Conservation (phyloP, 2,329 filamentous ascomycete genomes). For the Neurospora sp. region DNA sequence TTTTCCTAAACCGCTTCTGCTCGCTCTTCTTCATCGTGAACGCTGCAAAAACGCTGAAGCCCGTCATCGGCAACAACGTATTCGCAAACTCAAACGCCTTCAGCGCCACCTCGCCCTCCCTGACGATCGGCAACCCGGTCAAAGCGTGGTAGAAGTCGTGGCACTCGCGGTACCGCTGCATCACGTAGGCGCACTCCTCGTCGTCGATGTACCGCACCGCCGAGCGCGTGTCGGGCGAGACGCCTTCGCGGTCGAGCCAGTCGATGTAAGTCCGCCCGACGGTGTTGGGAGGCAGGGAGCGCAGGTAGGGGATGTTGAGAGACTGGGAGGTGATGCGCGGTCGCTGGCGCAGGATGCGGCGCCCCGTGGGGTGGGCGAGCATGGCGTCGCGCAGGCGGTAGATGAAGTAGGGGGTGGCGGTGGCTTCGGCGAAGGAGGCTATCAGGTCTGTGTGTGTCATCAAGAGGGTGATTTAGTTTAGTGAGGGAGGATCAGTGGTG, state of each 20-base stretch:
- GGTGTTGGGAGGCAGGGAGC: conserved; percentile 58
- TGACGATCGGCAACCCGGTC: conserved; percentile 77
- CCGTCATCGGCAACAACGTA: conserved; percentile 90
- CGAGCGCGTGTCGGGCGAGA: conserved; percentile 80
- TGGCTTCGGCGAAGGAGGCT: conserved; percentile 86
- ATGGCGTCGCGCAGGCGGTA: conserved; percentile 84
- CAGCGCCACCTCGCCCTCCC: conserved; percentile 95
- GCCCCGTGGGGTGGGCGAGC: conserved; percentile 73
- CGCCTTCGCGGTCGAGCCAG: conserved; percentile 92
- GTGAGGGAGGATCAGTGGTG: too few species aligned
- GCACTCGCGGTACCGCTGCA: conserved; percentile 95
- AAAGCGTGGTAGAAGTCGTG: conserved; percentile 98
- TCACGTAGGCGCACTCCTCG: conserved; percentile 92
- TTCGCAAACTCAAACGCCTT: conserved; percentile 98
- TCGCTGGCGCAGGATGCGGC: conserved; percentile 80
- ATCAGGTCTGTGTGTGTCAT: conserved; percentile 89
- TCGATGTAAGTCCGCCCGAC: conserved; percentile 74
- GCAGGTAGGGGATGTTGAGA: conserved; percentile 56
- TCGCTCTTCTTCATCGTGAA: conserved; percentile 78
- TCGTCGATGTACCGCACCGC: conserved; percentile 85
- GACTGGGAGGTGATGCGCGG: conserved; percentile 78
- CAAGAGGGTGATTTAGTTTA: too few species aligned
- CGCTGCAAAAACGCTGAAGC: conserved; percentile 72
- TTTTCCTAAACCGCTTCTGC: conserved; percentile 59
- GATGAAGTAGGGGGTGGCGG: conserved; percentile 91